Base-by-base conservation (phyloP, 1,139 yeast species). In the Geotrichum australiense region DNA sequence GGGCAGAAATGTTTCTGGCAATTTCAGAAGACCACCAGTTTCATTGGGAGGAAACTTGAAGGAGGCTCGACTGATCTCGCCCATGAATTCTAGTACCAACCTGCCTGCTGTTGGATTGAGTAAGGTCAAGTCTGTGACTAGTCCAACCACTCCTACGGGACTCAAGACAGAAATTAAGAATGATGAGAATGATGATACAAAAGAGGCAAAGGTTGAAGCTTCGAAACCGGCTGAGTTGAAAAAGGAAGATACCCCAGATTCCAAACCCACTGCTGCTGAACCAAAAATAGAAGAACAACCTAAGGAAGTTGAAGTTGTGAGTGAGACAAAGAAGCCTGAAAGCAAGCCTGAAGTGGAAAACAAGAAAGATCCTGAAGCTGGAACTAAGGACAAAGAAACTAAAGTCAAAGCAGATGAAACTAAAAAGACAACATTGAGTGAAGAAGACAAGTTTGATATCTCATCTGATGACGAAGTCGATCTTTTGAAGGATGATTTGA, bases 41-140 rank as follows among this genome's bases (percentile, higher is more conserved):
- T n/a, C n/a, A n/a, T n/a, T n/a, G n/a, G n/a, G n/a, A n/a, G n/a
- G n/a, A n/a, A n/a, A n/a, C n/a, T n/a, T n/a, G n/a, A 41, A 41
- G 27, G 44, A 41, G 19, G 44, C 26, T 5, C 41, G 42, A n/a
- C 26, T 44, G 6, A 44, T 44, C 16, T 44, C 47, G 23, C 47
- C 47, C 6, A 35, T 44, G 42, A 38, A 33, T 18, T 44, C 45
- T 11, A 19, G 37, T 5, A 37, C 42, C 2, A 27, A 38, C 18
- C 20, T 43, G 15, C 43, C 45, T 12, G 30, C 43, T 3, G 21
- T 42, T 6, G 43, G 45, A 6, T 16, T 41, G 12, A 35, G 43
- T 4, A 38, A 30, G 7, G 37, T 39, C 16, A 20, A 28, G 16
- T 29, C 37, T 10, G 20, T 30, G 2, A 10, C 20, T 18, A 28